Base-by-base conservation (phyloP, 2,329 filamentous ascomycete species). In the Fusarium chaquense region DNA sequence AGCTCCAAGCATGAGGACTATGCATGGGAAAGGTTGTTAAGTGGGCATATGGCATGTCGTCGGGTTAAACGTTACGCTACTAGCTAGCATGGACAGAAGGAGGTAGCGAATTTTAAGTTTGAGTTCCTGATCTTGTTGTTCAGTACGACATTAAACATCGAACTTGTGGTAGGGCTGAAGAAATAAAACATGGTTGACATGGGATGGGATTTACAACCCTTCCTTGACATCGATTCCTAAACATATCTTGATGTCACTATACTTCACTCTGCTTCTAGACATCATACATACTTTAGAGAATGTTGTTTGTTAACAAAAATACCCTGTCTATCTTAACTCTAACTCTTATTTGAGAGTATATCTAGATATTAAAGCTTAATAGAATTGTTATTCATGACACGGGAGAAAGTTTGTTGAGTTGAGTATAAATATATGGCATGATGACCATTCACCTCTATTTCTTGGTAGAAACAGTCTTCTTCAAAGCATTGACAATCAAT, bases 1-100 rank as follows among this genome's bases (percentile, higher is more conserved):
- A 22, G 20, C 41, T 18, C 12, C 4, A 5, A 11, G 41, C 16
- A 26, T 22, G 15, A 72, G 76, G 46, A 53, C 67, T 2, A 54
- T 71, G 41, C 47, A 73, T 35, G 69, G 73, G 10, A 62, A 75
- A 24, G 74, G 36, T 54, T 69, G 0, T 77, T 77, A 35, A 72
- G 78, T 62, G 76, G 74, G n/a, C 77, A 77, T 44, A 40, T 77
- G 2, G 74, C 75, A 28, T 36, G 45, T 32, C 6, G 13, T 32
- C 2, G 6, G 20, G 24, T 30, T 41, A 22, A 28, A 20, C 24
- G 6, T 8, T n/a, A 22, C 18, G 11, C 24, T 16, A 38, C n/a
- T 20, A 38, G 7, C n/a, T 20, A 38, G 7, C 11, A 20, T 16
- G 11, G 6, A 12, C 5, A 13, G 10, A n/a, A n/a, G 6, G 10